Base-by-base conservation (phyloP, 2,329 filamentous ascomycete species). In the Neocucurbitaria cava region DNA sequence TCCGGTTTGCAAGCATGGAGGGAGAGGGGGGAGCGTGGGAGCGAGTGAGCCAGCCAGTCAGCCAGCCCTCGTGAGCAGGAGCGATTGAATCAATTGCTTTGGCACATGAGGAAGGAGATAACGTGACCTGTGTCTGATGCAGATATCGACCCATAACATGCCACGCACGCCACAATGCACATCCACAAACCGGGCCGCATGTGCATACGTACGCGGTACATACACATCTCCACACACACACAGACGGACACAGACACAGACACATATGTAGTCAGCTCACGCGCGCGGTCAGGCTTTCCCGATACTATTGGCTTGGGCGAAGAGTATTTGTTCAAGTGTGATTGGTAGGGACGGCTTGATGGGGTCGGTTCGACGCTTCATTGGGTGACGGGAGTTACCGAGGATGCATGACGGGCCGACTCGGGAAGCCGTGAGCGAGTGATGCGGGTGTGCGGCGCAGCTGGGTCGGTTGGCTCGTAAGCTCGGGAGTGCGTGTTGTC, bases 371-470 rank as follows among this genome's bases (percentile, higher is more conserved):
- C 4, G 20, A 6, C 7, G 28, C 2, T 28, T 46, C 2, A 41
- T 50, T 50, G 40, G 48, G 15, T 40, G 30, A 28, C 18, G 10
- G 1, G 36, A 20, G 17, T 23, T 18, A 24, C 28, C 28, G 36
- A 17, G 9, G 10, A n/a, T 5, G 21, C 13, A 23, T 11, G 13
- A 26, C 42, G 49, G 49, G 35, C 49, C 49, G 49, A 46, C 18
- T 54, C 51, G 51, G 44, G 17, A 41, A 28, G 10, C 44, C 30
- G 44, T 38, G 38, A 38, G 24, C 44, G 50, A 38, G 23, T 28
- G 24, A 24, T 51, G 13, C 24, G 15, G 38, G 38, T 21, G 21
- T 23, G 28, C 36, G 21, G n/a, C 18, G 24, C 35, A 30, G 35
- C 15, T 17, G 20, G 13, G 8, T 39, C 11, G 20, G 18, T n/a